A percentile compares a stretch with the other conserved stretches of the same genome.
phyloP scores from a whole-genome alignment of 2,329 filamentous ascomycete genomes.

The Monilinia vaccinii-corymbosi region DNA sequence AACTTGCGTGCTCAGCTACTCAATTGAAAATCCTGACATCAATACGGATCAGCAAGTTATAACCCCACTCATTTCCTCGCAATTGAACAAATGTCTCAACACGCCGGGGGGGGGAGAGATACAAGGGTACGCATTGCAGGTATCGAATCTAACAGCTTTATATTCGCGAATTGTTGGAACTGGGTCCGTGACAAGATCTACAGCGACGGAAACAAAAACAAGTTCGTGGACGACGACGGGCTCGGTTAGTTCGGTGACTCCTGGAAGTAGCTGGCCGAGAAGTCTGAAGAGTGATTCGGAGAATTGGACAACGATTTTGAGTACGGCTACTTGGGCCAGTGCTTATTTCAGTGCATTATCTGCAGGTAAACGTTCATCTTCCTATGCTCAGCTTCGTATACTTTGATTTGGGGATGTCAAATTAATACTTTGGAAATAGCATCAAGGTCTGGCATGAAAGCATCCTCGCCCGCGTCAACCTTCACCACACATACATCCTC shows the following conservation, averaged over 20 bases:
- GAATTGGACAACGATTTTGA: slow-evolving; percentile 7
- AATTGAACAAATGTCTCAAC: slow-evolving; percentile 18
- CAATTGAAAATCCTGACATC: slow-evolving; percentile 14
- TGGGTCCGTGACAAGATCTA: neutral
- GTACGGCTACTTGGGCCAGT: slow-evolving; percentile 10
- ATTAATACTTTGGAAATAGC: neutral
- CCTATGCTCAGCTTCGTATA: neutral
- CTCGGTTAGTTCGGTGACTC: neutral
- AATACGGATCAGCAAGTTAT: slow-evolving; percentile 1
- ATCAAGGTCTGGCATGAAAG: neutral
- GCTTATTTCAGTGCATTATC: slow-evolving; percentile 9
- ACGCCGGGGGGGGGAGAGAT: slow-evolving; percentile 13
- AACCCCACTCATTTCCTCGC: neutral
- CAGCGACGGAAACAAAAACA: neutral
- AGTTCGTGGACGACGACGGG: neutral
- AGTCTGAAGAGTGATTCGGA: neutral
- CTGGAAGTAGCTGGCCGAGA: neutral
- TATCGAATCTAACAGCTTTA: slow-evolving; percentile 15
- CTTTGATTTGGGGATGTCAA: neutral
- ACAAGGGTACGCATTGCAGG: slow-evolving; percentile 16
- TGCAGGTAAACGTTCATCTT: neutral
- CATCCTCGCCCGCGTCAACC: neutral
- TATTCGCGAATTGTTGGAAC: neutral
- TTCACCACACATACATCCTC: neutral
- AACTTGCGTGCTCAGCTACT: slow-evolving; percentile 18